phyloP scores from a whole-genome alignment of 805 yeast genomes.

The Kluyveromyces siamensis region DNA sequence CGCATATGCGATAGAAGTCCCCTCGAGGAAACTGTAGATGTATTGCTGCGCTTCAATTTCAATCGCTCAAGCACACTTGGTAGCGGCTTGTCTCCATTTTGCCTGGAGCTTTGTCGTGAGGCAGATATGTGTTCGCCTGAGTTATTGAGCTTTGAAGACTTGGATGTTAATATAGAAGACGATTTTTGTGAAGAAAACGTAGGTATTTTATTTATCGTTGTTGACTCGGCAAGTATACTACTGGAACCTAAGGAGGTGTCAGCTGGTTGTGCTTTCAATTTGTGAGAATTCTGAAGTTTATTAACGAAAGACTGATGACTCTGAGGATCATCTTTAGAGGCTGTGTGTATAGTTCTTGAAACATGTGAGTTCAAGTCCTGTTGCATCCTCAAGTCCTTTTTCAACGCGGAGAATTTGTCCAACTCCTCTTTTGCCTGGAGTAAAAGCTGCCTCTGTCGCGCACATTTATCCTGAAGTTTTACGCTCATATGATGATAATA shows the following conservation, averaged over 20 bases:
- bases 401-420: slow-evolving; percentile 16
- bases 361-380: not conserved
- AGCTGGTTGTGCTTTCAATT: not conserved
- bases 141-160: not conserved
- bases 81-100: slow-evolving; percentile 6
- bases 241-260: not conserved
- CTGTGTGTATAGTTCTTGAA: not conserved
- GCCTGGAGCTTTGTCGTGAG: not conserved
- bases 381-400: slow-evolving; percentile 1
- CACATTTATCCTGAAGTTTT: slow-evolving; percentile 19
- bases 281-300: slow-evolving; percentile 11
- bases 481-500: slow-evolving; percentile 18
- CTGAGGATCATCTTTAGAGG: not conserved
- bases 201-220: not conserved
- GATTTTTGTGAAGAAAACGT: not conserved
- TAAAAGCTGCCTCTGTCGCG: slow-evolving; percentile 20
- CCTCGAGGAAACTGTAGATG: slow-evolving; percentile 7
- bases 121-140: not conserved
- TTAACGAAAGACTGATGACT: slow-evolving; percentile 12
- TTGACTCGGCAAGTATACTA: not conserved
- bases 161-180: not conserved
- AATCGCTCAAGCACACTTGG: slow-evolving; percentile 20
- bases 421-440: slow-evolving; percentile 21
- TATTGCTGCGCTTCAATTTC: slow-evolving; percentile 17
- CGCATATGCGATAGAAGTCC: slow-evolving; percentile 16